Percentiles rank a stretch among this genome's conserved stretches.
These are phyloP conservation scores for Rosa multiflora DNA, from an alignment of 306 rosid species.

Conservation along the genomic window DNA sequence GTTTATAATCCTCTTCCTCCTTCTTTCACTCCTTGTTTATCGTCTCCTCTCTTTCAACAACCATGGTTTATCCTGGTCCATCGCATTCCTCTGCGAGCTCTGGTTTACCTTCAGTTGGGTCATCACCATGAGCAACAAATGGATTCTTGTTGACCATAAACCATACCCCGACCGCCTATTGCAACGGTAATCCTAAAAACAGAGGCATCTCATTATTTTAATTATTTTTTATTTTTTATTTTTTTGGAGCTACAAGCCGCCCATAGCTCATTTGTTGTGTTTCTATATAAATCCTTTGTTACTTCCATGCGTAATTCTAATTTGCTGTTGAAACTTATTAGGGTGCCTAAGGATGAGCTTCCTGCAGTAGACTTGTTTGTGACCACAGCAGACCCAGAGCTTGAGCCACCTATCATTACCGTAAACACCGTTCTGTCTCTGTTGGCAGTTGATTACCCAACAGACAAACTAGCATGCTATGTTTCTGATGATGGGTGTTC, in stretches of 20 bases:
- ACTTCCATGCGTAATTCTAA: not conserved
- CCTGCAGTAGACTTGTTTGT: constrained; percentile 61
- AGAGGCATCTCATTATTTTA: not conserved
- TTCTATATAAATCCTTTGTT: not conserved
- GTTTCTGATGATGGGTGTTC: constrained; percentile 73
- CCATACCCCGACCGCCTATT: constrained; percentile 25
- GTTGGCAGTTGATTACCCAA: constrained; percentile 65
- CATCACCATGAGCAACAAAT: constrained; percentile 18
- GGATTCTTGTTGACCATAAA: constrained; percentile 24
- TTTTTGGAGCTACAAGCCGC: not conserved
- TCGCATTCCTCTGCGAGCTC: constrained; percentile 31
- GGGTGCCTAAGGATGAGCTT: constrained; percentile 45
- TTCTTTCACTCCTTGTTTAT: constrained; percentile 22
- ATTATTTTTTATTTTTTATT: not conserved
- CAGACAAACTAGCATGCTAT: constrained; percentile 67
- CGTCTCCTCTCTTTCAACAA: constrained; percentile 20
- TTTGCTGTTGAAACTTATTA: not conserved
- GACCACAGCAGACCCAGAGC: constrained; percentile 56
- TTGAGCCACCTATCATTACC: constrained; percentile 65
- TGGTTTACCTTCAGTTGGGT: constrained; percentile 29
- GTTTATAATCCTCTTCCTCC: constrained; percentile 27
- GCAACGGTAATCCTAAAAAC: constrained; percentile 5
- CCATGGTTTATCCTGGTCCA: constrained; percentile 16
- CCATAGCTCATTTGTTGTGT: not conserved
- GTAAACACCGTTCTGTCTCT: constrained; percentile 66